phyloP scores from a whole-genome alignment of 768 basidiomycete genomes.

The Infundibulicybe gibba region DNA sequence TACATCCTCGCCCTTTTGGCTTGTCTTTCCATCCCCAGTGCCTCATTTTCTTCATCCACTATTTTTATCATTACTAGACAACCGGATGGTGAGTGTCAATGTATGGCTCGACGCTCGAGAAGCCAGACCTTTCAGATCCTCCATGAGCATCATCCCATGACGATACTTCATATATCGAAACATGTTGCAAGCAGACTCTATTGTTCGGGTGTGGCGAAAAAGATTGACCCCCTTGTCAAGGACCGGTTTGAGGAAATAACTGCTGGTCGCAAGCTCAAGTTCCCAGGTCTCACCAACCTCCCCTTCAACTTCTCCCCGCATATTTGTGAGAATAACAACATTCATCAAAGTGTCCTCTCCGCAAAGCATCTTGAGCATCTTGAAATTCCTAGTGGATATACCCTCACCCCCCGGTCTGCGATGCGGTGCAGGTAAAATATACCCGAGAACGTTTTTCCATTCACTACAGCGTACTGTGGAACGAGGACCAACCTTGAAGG shows the following conservation, averaged over 20 bases:
- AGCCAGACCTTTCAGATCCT: no score
- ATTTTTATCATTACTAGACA: no score
- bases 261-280: constrained; percentile 32
- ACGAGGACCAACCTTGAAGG: no score
- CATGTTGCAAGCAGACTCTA: constrained; percentile 36
- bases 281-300: constrained; percentile 32
- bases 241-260: constrained; percentile 48
- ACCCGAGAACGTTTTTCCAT: constrained; percentile 39
- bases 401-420: constrained; percentile 43
- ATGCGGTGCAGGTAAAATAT: constrained; percentile 57
- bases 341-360: constrained; percentile 7
- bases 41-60: constrained; percentile 42
- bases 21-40: constrained; percentile 39
- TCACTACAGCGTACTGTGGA: no score
- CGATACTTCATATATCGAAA: constrained; percentile 41
- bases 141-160: no score
- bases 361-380: constrained; percentile 10
- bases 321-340: constrained; percentile 8
- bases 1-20: no score
- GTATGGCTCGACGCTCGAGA: no score
- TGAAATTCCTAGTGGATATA: constrained; percentile 10
- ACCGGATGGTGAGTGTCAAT: no score
- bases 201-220: constrained; percentile 35
- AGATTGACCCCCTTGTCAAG: constrained; percentile 45
- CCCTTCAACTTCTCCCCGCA: constrained; percentile 5